phyloP scores from a whole-genome alignment of 176 grass and related monocot species.

The Phoenix dactylifera region DNA sequence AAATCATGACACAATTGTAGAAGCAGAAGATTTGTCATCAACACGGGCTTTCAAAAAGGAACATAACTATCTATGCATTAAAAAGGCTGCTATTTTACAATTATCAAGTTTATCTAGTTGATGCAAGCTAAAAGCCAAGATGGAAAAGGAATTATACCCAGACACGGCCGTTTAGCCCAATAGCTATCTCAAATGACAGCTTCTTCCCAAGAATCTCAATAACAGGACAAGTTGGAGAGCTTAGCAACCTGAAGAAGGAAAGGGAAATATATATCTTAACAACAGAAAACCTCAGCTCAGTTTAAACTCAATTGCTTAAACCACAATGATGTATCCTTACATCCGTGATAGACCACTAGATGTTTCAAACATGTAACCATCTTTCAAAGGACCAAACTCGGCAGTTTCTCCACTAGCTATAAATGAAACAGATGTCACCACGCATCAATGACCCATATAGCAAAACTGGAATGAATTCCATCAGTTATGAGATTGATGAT shows the following conservation, averaged over 20 bases:
- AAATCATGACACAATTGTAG: too few species aligned
- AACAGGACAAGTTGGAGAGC: constrained; percentile 76
- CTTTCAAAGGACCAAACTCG: constrained; percentile 73
- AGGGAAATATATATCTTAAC: constrained; percentile 3
- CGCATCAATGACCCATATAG: not conserved
- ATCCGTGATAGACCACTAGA: constrained; percentile 86
- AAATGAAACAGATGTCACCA: constrained; percentile 11
- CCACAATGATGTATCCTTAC: constrained; percentile 28
- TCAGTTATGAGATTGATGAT: too few species aligned
- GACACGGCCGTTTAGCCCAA: constrained; percentile 85
- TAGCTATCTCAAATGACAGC: constrained; percentile 66
- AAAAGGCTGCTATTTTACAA: too few species aligned
- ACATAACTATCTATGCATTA: too few species aligned
- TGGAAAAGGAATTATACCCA: constrained; percentile 44
- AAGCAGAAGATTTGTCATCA: too few species aligned
- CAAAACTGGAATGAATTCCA: not conserved
- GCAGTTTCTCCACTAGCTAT: constrained; percentile 64
- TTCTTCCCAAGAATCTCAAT: constrained; percentile 72
- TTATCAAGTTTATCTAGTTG: too few species aligned
- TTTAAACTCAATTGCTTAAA: too few species aligned
- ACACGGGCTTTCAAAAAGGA: too few species aligned
- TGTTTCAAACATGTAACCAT: constrained; percentile 81
- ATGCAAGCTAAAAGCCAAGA: not conserved
- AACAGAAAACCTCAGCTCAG: too few species aligned
- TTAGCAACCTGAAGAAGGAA: constrained; percentile 54